A percentile compares a stretch with the other conserved stretches of the same genome.
These are phyloP conservation scores for Haematococcus lacustris DNA, from an alignment of 139 green algal genomes.

Conservation along the genomic window DNA sequence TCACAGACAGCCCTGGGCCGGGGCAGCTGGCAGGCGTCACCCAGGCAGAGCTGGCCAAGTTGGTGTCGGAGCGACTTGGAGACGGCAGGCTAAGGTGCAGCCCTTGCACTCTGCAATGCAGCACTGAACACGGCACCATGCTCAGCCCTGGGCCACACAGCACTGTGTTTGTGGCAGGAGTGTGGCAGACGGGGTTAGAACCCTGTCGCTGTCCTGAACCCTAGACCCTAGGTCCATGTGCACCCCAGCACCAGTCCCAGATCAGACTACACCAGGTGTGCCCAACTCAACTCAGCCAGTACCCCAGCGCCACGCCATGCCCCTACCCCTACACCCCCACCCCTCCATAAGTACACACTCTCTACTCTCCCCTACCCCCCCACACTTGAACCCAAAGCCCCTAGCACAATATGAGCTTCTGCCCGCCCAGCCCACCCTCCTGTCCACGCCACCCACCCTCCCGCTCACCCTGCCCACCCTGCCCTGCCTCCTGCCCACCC, in stretches of 20 bases:
- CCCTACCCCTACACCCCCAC: no score
- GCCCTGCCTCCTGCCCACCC: no score
- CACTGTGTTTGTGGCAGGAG: neutral
- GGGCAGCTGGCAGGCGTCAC: neutral
- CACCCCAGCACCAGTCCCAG: neutral
- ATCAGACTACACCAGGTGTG: no score
- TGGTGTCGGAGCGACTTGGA: neutral
- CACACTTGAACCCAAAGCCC: neutral
- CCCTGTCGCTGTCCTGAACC: neutral
- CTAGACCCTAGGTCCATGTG: neutral
- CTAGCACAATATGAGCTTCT: neutral
- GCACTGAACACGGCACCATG: neutral
- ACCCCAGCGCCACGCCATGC: no score
- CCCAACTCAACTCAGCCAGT: no score
- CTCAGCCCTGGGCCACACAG: neutral
- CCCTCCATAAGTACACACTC: no score
- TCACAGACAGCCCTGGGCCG: neutral
- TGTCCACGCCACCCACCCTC: no score
- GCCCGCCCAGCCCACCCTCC: neutral
- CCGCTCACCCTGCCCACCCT: no score
- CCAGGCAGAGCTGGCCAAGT: conserved; percentile 1
- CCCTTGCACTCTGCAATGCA: neutral
- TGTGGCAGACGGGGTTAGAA: neutral
- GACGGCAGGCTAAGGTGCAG: neutral
- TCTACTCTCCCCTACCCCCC: no score